Evolutionary conservation across 305 asterid species (phyloP), one percentile per base, ranked within the genome.

Genomic region (Solanum aculeatissimum): DNA sequence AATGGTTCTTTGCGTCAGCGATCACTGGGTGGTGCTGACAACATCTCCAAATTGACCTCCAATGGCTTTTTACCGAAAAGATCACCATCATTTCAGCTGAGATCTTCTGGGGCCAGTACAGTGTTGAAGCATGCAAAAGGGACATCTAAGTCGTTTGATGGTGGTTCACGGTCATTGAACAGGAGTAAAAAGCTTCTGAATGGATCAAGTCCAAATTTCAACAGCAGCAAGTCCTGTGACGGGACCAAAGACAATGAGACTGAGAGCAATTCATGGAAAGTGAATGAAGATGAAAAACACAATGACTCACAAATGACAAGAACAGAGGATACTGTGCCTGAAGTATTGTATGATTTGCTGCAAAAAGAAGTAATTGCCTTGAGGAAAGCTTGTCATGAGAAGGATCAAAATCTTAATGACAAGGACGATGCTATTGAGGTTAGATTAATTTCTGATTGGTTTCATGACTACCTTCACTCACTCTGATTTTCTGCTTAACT

Each of bases 401-500:
- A 95, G 92, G 99, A 97, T 92, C 98, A 95, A 88, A 90, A 98
- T 91, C 98, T 97, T 75, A 97, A 95, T 89, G 98, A 97, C 92
- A 95, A 97, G 91, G 99, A 97, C 89, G 99, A 95, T 81, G 98
- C 97, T 60, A 97, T 97, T 86, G 99, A 97, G 98, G 99, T 95
- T 82, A 85, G 62, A 27, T 88, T 82, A 83, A 84, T 77, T 82
- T 87, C 86, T 83, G 69, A 40, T 72, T 43, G 27, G 57, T 72
- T 79, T 77, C 71, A 78, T 83, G 27, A 69, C 32, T 87, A 70
- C 66, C 71, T 85, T 53, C 69, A 53, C 9, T 86, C 74, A 21
- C 45, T 65, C 1, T 18, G 21, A 18, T 65, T 71, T 15, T 85
- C 70, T 82, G 19, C 83, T 77, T 78, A 16, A 68, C 74, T 85